Evolutionary conservation across 2,329 filamentous ascomycete species (phyloP), one percentile per base, ranked within the genome.

Genomic region (Colletotrichum sp.): DNA sequence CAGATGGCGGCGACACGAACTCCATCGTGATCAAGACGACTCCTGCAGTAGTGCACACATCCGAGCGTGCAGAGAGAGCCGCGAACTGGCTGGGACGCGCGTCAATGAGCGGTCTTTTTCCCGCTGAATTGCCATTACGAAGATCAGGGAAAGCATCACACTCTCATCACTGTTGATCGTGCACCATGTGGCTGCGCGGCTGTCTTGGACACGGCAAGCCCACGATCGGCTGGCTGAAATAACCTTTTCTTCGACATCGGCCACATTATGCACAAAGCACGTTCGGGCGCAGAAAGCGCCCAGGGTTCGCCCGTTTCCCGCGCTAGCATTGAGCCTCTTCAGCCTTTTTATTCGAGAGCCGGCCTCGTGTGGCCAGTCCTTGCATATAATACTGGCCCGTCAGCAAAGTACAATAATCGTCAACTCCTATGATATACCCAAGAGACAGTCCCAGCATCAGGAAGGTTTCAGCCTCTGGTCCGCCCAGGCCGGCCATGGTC

Each of bases 381-480:
- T 52, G 16, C 27, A 22, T 8, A 34, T 66, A 6, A 39, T 66
- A 32, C 9, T 16, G 48, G 25, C 39, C 32, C 52, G 13, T n/a
- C 39, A 25, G 68, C n/a, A 43, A 22, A 52, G 3, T 52, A 22
- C 28, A 60, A n/a, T 9, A 61, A 15, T 30, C 43, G 52, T n/a
- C 66, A 66, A 25, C 9, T 48, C 32, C 43, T 52, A 27, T 32
- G 36, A 48, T 43, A 56, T 66, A 43, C 10, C 52, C 60, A 55
- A 66, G 71, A 76, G 66, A 70, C 70, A 61, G 60, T 25, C 36
- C 65, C 58, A 13, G 74, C 74, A 75, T 75, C 74, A 76, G 43
- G 52, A 75, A 60, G 34, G 71, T 76, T 76, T 76, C 74, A 76
- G 48, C 25, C 28, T 70, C 61, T 62, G 8, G 36, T 66, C 66